Evolutionary conservation across 2,329 filamentous ascomycete species (phyloP).

Genomic region (Neoarthrinium moseri): DNA sequence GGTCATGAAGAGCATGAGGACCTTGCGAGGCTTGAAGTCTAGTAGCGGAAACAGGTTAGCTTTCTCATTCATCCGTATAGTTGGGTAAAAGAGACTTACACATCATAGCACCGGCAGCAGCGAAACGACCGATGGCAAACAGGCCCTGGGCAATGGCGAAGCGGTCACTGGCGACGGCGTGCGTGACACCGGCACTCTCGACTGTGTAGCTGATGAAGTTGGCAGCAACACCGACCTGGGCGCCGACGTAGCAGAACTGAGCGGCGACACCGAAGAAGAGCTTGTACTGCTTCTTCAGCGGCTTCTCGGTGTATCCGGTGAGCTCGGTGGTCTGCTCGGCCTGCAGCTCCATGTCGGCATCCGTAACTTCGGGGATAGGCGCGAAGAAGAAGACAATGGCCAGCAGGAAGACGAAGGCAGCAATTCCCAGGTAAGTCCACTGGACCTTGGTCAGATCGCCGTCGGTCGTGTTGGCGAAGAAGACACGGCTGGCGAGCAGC

Average conservation of each 20-base stretch:
- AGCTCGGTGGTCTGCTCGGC: slow-evolving; percentile 6
- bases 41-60: no score
- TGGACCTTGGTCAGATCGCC: slow-evolving; percentile 9
- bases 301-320: slow-evolving; percentile 8
- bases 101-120: slow-evolving; percentile 7
- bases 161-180: slow-evolving; percentile 4
- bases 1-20: slow-evolving; percentile 8
- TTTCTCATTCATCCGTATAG: no score
- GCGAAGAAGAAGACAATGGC: slow-evolving; percentile 9
- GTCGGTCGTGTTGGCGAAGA: slow-evolving; percentile 7
- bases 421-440: slow-evolving; percentile 8
- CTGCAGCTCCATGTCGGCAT: slow-evolving; percentile 9
- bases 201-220: slow-evolving; percentile 8
- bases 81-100: no score
- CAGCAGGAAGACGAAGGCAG: slow-evolving; percentile 9
- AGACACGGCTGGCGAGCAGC: slow-evolving; percentile 7
- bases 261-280: slow-evolving; percentile 9
- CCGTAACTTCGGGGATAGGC: slow-evolving; percentile 8
- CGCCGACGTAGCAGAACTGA: slow-evolving; percentile 10
- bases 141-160: slow-evolving; percentile 8
- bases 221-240: slow-evolving; percentile 9
- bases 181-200: slow-evolving; percentile 3
- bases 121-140: slow-evolving; percentile 8
- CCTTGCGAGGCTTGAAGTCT: slow-evolving; percentile 7
- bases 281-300: slow-evolving; percentile 4